Base-by-base conservation (phyloP, 768 basidiomycete genomes). In the Porpolomopsis calyptriformis region DNA sequence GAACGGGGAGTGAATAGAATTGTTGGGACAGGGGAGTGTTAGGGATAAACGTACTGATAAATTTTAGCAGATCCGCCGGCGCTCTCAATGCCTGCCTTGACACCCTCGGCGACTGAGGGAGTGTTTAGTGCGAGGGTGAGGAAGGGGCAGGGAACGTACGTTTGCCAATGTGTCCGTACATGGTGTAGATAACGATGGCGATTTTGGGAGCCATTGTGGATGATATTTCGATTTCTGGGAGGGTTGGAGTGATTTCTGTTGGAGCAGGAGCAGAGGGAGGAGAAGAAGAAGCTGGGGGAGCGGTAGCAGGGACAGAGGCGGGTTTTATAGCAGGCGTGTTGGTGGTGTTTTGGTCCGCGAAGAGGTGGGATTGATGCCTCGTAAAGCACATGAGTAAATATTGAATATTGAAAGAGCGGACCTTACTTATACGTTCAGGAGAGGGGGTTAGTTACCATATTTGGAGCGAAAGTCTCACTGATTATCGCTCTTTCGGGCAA, bases 161-260 rank as follows among this genome's bases (percentile, higher is more conserved):
- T 55, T 74, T 73, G 49, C 69, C 73, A 60, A 87, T 75, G 60
- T 88, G 86, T 52, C 81, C 82, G 59, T 81, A 84, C 67, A 85
- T 61, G 16, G 80, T 63, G 64, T 86, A 87, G 62, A 86, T 78
- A 54, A 86, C 51, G 54, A 86, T 82, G 45, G 82, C 82, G 52
- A 85, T 62, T 52, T 60, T 74, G 20, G 83, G 81, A 41, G 68
- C 6, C 22, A 23, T 22, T 23, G 23, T 24, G 4, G 39, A 7
- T 16, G 11, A 11, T 41, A 14, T 31, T 31, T 31, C 7, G 29
- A 7, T 31, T 7, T 31, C 29, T 7, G 29, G 7, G 29, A 14
- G 29, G 7, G 29, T 31, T 31, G 14, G 7, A 31, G 7, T 14
- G 29, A 31, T 7, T 7, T 7, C 7, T 14, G 7, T 14, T 31